These are phyloP conservation scores for Theobroma grandiflorum DNA, from an alignment of 441 rosid genomes.

Conservation along the genomic window DNA sequence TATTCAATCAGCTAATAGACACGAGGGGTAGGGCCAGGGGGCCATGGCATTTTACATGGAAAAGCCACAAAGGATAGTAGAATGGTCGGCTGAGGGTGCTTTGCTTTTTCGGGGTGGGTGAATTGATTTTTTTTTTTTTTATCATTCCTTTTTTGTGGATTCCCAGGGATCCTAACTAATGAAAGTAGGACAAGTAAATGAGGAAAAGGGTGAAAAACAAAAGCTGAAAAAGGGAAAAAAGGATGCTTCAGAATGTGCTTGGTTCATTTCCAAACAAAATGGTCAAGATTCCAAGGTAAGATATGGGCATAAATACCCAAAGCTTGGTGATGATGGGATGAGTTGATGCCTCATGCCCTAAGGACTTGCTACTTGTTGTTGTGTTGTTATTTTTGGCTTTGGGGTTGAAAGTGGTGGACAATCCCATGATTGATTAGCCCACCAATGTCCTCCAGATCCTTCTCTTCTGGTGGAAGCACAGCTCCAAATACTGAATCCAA, in stretches of 20 bases:
- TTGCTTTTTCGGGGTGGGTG: background rate
- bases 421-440: conserved; percentile 17
- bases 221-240: background rate
- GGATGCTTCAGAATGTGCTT: background rate
- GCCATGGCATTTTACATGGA: background rate
- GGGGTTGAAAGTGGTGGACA: background rate
- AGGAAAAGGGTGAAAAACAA: background rate
- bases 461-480: conserved; percentile 16
- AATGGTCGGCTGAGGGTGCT: background rate
- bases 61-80: background rate
- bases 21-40: background rate
- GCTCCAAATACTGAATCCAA: conserved; percentile 8
- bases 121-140: background rate
- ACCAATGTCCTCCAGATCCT: conserved; percentile 25
- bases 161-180: background rate
- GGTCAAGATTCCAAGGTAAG: background rate
- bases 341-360: background rate
- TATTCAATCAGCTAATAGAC: background rate
- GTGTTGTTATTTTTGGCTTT: background rate
- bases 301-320: background rate
- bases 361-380: background rate
- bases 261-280: background rate
- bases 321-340: background rate
- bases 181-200: background rate
- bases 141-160: background rate